Conservation (phyloP, 2,329 filamentous ascomycete genomes). For the Metarhizium humberi region DNA sequence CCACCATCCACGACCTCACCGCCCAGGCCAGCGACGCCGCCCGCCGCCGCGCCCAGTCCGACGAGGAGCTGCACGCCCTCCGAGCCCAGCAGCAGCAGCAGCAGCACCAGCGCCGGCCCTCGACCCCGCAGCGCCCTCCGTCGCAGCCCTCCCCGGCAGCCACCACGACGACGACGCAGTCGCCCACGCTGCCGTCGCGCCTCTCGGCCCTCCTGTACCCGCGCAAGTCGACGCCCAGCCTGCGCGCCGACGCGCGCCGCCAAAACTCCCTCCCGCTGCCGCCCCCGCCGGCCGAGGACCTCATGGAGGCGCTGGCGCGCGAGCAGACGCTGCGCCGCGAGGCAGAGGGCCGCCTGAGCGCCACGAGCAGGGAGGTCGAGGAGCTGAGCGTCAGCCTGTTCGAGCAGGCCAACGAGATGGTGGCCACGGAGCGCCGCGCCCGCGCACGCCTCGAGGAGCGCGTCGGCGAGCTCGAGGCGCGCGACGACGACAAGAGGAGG, state of each 20-base stretch:
- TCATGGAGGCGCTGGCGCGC: constrained; percentile 54
- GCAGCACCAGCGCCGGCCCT: not conserved
- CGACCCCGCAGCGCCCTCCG: constrained; percentile 12
- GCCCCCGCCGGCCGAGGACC: constrained; percentile 31
- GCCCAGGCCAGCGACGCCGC: constrained; percentile 58
- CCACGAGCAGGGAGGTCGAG: constrained; percentile 65
- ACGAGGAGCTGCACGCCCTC: constrained; percentile 7
- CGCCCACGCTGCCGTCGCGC: constrained; percentile 26
- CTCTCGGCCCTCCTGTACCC: constrained; percentile 36
- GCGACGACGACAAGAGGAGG: constrained; percentile 60
- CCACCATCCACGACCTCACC: constrained; percentile 60
- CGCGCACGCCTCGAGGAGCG: constrained; percentile 63
- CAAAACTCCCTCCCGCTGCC: not conserved
- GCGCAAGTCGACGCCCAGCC: constrained; percentile 30
- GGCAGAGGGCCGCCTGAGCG: constrained; percentile 58
- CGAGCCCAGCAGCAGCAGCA: not conserved
- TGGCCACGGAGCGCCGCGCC: constrained; percentile 63
- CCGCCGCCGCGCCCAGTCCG: constrained; percentile 66
- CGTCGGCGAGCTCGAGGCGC: constrained; percentile 56
- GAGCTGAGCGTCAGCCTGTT: constrained; percentile 69
- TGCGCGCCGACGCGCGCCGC: constrained; percentile 9
- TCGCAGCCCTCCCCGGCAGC: constrained; percentile 33
- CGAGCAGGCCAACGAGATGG: constrained; percentile 82
- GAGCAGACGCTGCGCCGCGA: constrained; percentile 59
- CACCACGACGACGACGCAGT: constrained; percentile 12